Conservation (phyloP, 306 rosid genomes). For the Sindora glabra region DNA sequence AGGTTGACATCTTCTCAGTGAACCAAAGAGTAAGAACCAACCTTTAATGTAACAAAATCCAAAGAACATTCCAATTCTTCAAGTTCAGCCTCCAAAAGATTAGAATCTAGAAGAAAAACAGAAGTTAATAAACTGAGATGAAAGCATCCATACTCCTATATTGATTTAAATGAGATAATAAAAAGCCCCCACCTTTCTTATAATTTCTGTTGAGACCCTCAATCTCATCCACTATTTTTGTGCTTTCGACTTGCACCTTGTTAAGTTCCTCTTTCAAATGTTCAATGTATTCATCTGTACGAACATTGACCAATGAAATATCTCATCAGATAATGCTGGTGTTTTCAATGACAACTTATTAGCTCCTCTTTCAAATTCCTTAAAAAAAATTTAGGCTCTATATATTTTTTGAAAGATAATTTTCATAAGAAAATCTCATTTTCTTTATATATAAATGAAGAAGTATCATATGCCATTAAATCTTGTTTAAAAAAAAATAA, state of each 20-base stretch:
- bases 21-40: constrained; percentile 17
- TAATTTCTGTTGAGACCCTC: constrained; percentile 35
- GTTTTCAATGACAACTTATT: neutral
- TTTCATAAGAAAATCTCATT: no score
- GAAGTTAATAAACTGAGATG: neutral
- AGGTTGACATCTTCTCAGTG: neutral
- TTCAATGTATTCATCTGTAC: constrained; percentile 44
- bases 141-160: neutral
- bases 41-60: constrained; percentile 47
- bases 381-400: no score
- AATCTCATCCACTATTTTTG: constrained; percentile 32
- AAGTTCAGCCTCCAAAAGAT: constrained; percentile 37
- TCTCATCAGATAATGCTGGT: neutral
- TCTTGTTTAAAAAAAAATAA: no score
- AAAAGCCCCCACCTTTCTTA: constrained; percentile 39
- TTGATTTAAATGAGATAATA: neutral
- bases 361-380: neutral
- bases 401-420: no score
- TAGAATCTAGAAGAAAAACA: constrained; percentile 39
- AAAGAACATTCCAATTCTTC: constrained; percentile 46
- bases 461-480: no score
- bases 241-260: constrained; percentile 37
- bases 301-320: neutral
- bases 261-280: constrained; percentile 47
- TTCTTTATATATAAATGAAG: no score